Evolutionary conservation across 2,329 filamentous ascomycete species (phyloP), one percentile per base, ranked within the genome.

Genomic region (Botryotinia calthae): DNA sequence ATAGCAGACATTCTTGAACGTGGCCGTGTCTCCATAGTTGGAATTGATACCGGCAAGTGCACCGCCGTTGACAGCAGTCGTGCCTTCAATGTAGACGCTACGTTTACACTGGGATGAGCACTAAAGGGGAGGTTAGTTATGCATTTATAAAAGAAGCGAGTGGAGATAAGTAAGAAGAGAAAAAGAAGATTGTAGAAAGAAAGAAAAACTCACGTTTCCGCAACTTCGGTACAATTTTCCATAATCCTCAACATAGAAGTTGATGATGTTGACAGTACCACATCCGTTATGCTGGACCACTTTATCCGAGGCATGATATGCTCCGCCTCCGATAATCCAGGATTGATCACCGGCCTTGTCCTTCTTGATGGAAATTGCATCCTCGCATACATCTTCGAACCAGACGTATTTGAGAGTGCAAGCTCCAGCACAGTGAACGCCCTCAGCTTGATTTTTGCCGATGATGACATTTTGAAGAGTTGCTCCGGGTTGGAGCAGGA

Each of bases 361-460:
- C 6, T 42, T 71, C 40, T 64, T 71, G 16, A 54, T 28, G 42
- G 34, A 42, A 25, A 44, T 64, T 0, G 58, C 44, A 22, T 71
- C 44, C 51, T 71, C 44, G 22, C 34, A 71, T 28, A 64, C 18
- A 6, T 71, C 58, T 51, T 71, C 44, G 58, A 64, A 64, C 22
- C 14, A 70, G 25, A 63, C 25, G 58, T 16, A 63, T 28, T 48
- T 31, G 18, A 63, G 42, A 10, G 28, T 61, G 31, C 68, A 63
- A 31, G 58, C 31, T 20, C 44, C 68, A 18, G 56, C 25, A 14
- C 44, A 70, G 22, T 70, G 31, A 4, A 54, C 58, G 4, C 58
- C 31, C 18, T 70, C 44, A 18, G 58, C 42, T 71, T 42, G 18
- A 10, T 34, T 63, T 1, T 46, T 48, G 18, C 58, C 31, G 16